A percentile compares a stretch with the other conserved stretches of the same genome.
Conservation (phyloP, 257 asterid genomes). For the Capsicum rhomboideum region DNA sequence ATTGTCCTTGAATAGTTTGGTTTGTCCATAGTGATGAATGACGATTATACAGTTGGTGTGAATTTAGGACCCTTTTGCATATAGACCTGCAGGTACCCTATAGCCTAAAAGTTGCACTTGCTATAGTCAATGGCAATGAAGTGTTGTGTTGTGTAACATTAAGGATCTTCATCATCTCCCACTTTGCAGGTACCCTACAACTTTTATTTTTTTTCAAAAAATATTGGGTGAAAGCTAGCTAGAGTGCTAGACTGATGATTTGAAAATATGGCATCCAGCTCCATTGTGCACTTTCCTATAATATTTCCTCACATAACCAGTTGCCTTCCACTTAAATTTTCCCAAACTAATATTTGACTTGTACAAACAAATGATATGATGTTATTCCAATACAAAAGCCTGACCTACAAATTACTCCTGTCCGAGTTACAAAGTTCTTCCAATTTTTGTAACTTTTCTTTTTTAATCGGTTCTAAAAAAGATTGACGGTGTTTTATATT, state of each 20-base stretch:
- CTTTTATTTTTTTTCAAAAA: background rate
- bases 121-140: background rate
- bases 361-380: background rate
- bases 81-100: background rate
- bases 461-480: background rate
- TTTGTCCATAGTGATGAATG: background rate
- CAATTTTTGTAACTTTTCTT: too few species aligned
- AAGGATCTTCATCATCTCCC: conserved; percentile 5
- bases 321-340: conserved; percentile 5
- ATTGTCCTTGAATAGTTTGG: background rate
- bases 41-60: background rate
- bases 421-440: background rate
- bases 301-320: conserved; percentile 1
- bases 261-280: conserved; percentile 58
- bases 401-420: conserved; percentile 3
- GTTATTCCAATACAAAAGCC: conserved; percentile 7
- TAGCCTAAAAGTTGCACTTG: background rate
- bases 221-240: conserved; percentile 17
- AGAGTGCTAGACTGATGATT: conserved; percentile 13
- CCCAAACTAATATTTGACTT: conserved; percentile 3
- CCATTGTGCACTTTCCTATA: conserved; percentile 33
- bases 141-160: background rate
- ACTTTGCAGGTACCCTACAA: conserved; percentile 12
- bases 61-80: background rate
- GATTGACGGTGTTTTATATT: background rate